These are phyloP conservation scores for Ceriops tagal DNA, from an alignment of 345 rosid species.

Conservation along the genomic window DNA sequence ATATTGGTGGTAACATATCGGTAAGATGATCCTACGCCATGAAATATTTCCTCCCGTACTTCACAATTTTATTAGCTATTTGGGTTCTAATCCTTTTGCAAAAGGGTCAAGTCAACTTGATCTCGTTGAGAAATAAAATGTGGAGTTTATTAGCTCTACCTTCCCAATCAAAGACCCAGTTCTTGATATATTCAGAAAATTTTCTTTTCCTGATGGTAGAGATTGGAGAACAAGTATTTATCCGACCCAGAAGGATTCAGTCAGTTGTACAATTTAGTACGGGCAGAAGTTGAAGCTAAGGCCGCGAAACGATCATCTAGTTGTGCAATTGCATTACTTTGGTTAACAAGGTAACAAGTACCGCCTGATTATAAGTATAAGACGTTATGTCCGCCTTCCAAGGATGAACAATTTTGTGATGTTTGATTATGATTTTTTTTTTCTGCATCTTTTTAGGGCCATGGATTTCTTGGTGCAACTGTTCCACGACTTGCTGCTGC, in stretches of 20 bases:
- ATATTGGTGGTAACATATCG: conserved; percentile 20
- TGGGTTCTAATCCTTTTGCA: too few relatives aligned
- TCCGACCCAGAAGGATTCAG: conserved; percentile 11
- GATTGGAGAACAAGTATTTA: conserved; percentile 19
- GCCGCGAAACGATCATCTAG: conserved; percentile 18
- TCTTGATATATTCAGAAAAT: too few relatives aligned
- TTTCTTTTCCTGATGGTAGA: conserved; percentile 11
- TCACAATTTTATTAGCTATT: too few relatives aligned
- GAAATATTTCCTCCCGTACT: too few relatives aligned
- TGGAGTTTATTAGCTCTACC: too few relatives aligned
- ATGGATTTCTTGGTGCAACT: conserved; percentile 23
- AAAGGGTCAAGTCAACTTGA: too few relatives aligned
- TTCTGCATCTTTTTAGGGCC: conserved; percentile 3
- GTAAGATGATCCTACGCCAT: background rate
- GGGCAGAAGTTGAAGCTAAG: conserved; percentile 18
- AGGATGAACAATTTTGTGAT: background rate
- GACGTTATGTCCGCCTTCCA: background rate
- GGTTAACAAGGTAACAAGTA: conserved; percentile 19
- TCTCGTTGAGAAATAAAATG: too few relatives aligned
- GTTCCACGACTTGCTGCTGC: conserved; percentile 12
- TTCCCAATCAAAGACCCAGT: too few relatives aligned
- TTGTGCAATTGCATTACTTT: conserved; percentile 24
- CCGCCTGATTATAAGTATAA: background rate
- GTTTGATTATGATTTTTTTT: background rate
- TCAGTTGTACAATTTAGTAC: conserved; percentile 4